Evolutionary conservation across 2,329 filamentous ascomycete species (phyloP).

Genomic region (Lecanicillium sp.): DNA sequence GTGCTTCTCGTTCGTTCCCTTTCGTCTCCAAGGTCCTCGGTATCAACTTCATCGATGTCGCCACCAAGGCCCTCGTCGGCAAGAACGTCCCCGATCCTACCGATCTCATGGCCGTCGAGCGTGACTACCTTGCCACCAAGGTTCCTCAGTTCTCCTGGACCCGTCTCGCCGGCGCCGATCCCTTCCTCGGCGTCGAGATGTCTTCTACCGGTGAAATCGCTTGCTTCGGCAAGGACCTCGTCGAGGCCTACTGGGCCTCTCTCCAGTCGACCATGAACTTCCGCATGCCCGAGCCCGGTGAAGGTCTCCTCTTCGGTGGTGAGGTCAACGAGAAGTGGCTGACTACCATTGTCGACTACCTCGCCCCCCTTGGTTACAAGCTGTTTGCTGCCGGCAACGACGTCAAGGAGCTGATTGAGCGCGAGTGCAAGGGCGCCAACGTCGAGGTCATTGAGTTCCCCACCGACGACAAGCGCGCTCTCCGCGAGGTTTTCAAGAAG

Average conservation of each 20-base stretch:
- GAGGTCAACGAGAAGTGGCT: conserved; percentile 68
- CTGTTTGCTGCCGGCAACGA: conserved; percentile 77
- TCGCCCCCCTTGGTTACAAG: conserved; percentile 89
- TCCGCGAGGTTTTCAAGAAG: conserved; percentile 93
- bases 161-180: conserved; percentile 91
- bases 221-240: conserved; percentile 91
- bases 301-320: conserved; percentile 92
- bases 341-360: conserved; percentile 74
- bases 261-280: conserved; percentile 99
- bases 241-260: conserved; percentile 97
- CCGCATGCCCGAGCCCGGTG: conserved; percentile 87
- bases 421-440: conserved; percentile 56
- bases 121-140: conserved; percentile 93
- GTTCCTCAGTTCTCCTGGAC: conserved; percentile 99
- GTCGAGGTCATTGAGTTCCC: conserved; percentile 96
- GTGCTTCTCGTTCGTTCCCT: conserved; percentile 94
- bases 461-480: conserved; percentile 87
- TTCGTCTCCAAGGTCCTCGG: conserved; percentile 97
- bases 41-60: conserved; percentile 93
- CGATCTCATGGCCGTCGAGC: conserved; percentile 84
- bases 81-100: conserved; percentile 76
- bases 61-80: conserved; percentile 85
- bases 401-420: conserved; percentile 80
- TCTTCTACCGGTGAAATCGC: conserved; percentile 95
- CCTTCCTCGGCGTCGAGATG: conserved; percentile 98